Conservation (phyloP, 345 rosid genomes). For the Clausena lansium region DNA sequence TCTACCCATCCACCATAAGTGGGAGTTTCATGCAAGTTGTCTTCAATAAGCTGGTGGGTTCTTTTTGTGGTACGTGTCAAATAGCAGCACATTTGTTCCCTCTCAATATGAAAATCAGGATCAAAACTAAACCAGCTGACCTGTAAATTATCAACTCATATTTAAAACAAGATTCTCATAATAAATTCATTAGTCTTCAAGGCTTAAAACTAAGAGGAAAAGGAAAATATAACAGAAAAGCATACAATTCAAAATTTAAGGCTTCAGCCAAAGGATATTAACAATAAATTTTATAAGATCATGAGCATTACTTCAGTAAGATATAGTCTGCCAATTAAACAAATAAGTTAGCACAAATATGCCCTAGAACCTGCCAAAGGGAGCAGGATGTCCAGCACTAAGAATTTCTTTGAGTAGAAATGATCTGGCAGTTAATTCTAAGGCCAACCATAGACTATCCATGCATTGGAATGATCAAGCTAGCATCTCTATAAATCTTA, state of each 20-base stretch:
- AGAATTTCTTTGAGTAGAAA: not conserved
- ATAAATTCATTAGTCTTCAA: slow-evolving; percentile 5
- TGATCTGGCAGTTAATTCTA: not conserved
- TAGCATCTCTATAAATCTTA: no score
- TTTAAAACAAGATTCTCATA: slow-evolving; percentile 20
- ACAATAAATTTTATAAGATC: not conserved
- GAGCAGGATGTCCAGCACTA: not conserved
- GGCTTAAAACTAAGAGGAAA: not conserved
- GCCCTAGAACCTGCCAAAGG: not conserved
- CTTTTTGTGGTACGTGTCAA: slow-evolving; percentile 79
- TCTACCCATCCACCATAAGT: slow-evolving; percentile 99
- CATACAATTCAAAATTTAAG: not conserved
- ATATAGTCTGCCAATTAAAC: not conserved
- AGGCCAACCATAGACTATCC: not conserved
- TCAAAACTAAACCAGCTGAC: slow-evolving; percentile 97
- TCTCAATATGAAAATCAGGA: slow-evolving; percentile 77
- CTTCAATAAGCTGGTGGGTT: slow-evolving; percentile 85
- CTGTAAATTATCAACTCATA: slow-evolving; percentile 40
- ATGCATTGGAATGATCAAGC: not conserved
- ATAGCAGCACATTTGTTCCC: slow-evolving; percentile 97
- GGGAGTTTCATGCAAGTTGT: slow-evolving; percentile 95
- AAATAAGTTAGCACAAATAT: not conserved
- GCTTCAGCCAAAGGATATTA: not conserved
- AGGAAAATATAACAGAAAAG: not conserved
- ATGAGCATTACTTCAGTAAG: not conserved